Conservation (phyloP, 192 early-diverging fungal genomes). For the Irineochytrium annulatum region DNA sequence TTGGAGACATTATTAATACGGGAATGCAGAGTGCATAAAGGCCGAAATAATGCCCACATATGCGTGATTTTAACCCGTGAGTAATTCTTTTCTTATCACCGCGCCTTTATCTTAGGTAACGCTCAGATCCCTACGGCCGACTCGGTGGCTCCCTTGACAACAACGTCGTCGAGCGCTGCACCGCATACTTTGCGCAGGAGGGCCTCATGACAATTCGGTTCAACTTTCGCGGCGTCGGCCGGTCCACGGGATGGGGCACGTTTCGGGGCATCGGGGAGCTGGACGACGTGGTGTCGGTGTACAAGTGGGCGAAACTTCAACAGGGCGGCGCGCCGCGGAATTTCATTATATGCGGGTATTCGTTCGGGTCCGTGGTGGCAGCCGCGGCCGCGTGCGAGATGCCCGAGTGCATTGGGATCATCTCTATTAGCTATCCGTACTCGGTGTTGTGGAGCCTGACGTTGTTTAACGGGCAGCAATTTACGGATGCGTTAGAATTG, state of each 20-base stretch:
- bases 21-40: background rate
- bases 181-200: background rate
- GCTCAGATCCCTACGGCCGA: constrained; percentile 22
- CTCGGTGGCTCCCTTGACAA: constrained; percentile 22
- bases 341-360: constrained; percentile 14
- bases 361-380: constrained; percentile 13
- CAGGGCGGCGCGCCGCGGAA: constrained; percentile 3
- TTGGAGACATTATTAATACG: too few species aligned
- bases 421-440: constrained; percentile 11
- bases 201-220: constrained; percentile 17
- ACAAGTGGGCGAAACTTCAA: constrained; percentile 8
- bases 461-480: constrained; percentile 10
- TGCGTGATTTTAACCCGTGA: constrained; percentile 23
- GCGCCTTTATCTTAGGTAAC: too few species aligned
- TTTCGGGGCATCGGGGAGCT: constrained; percentile 14
- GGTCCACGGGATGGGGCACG: constrained; percentile 14
- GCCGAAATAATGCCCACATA: constrained; percentile 1
- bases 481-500: constrained; percentile 1
- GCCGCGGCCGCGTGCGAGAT: constrained; percentile 4
- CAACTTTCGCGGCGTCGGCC: constrained; percentile 26
- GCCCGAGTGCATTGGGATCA: constrained; percentile 16
- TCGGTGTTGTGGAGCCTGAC: constrained; percentile 22
- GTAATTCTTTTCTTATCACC: too few species aligned
- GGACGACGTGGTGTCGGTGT: constrained; percentile 19
- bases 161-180: constrained; percentile 23